Evolutionary conservation across 805 yeast genomes (phyloP).

Genomic region (Metschnikowia drakensbergensis): DNA sequence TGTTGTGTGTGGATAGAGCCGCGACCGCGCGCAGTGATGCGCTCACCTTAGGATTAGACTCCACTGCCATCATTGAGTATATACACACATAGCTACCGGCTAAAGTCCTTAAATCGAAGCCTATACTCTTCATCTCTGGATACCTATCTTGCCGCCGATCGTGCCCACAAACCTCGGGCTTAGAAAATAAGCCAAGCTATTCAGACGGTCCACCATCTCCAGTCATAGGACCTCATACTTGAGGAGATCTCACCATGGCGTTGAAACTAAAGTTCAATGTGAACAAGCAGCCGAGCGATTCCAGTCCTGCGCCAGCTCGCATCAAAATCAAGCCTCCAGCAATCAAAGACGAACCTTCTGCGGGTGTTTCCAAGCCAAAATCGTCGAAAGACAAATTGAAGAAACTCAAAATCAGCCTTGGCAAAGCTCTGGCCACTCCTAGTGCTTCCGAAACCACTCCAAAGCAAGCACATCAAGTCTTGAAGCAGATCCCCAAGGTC

Average conservation of each 20-base stretch:
- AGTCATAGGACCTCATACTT: background rate
- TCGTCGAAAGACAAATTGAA: slow-evolving; percentile 20
- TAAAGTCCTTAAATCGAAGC: no score
- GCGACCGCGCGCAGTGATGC: no score
- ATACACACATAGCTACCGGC: no score
- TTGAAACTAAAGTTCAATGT: slow-evolving; percentile 22
- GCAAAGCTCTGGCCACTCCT: slow-evolving; percentile 8
- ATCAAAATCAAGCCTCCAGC: slow-evolving; percentile 23
- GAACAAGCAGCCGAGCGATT: slow-evolving; percentile 7
- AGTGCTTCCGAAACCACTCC: slow-evolving; percentile 5
- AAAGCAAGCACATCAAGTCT: slow-evolving; percentile 7
- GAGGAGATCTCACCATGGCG: slow-evolving; percentile 12
- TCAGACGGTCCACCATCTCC: background rate
- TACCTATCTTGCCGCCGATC: background rate
- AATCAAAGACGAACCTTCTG: slow-evolving; percentile 8
- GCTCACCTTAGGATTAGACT: no score
- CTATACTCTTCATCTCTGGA: no score
- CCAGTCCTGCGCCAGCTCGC: slow-evolving; percentile 12
- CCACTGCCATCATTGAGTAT: no score
- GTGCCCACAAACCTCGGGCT: background rate
- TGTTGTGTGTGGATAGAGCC: no score
- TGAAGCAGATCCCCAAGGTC: slow-evolving; percentile 39
- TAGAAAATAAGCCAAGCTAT: background rate
- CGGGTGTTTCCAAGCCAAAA: slow-evolving; percentile 11
- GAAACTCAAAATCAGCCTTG: slow-evolving; percentile 25